These are phyloP conservation scores for Wickerhamiella slavikovae DNA, from an alignment of 805 yeast genomes.

Conservation along the genomic window DNA sequence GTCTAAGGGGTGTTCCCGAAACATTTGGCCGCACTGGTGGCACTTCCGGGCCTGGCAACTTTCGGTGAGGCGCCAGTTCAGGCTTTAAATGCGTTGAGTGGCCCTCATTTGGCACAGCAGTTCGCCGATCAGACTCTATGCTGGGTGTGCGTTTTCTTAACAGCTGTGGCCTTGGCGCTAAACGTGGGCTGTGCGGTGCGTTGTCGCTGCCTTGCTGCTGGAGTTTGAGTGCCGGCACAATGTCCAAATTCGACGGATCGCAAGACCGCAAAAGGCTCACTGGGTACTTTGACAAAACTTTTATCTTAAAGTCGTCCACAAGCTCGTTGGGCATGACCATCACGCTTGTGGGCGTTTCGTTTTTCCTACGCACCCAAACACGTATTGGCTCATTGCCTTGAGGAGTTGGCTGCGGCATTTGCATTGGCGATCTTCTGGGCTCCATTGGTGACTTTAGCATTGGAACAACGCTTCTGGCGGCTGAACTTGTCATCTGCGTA, in stretches of 20 bases:
- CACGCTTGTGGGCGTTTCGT: slow-evolving; percentile 43
- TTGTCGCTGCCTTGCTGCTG: not conserved
- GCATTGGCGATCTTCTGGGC: not conserved
- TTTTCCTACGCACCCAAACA: slow-evolving; percentile 18
- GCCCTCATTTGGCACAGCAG: not conserved
- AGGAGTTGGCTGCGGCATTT: not conserved
- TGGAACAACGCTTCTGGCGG: not conserved
- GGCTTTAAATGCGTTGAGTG: not conserved
- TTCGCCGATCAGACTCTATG: not conserved
- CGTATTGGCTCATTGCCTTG: slow-evolving; percentile 9
- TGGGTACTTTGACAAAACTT: slow-evolving; percentile 44
- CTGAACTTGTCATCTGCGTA: not conserved
- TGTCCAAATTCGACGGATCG: slow-evolving; percentile 45
- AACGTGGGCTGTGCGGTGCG: too few relatives aligned
- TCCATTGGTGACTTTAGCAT: too few relatives aligned
- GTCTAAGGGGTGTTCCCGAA: slow-evolving; percentile 18
- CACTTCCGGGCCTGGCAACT: not conserved
- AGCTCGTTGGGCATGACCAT: slow-evolving; percentile 39
- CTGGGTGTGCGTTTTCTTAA: not conserved
- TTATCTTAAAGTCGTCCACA: slow-evolving; percentile 54
- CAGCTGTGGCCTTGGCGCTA: too few relatives aligned
- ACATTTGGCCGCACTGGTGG: not conserved
- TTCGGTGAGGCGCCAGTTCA: not conserved
- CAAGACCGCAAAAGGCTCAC: slow-evolving; percentile 36
- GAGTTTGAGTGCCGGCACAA: slow-evolving; percentile 9